These are phyloP conservation scores for Ambrosia artemisiifolia DNA, from an alignment of 129 eudicot species.

Conservation along the genomic window DNA sequence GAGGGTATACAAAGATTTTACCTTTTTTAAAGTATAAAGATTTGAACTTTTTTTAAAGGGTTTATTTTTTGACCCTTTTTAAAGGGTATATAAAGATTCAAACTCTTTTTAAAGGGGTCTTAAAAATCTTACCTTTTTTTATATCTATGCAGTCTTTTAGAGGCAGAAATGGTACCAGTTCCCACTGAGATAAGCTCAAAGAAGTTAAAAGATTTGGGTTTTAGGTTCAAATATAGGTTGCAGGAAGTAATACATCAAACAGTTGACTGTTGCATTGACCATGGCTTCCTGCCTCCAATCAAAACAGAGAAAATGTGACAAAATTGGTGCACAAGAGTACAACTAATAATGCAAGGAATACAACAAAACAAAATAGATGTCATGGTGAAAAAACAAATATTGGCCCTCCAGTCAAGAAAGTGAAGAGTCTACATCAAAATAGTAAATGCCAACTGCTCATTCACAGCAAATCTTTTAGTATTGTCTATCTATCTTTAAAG, in stretches of 20 bases:
- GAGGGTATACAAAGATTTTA: not conserved
- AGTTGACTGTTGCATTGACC: conserved; percentile 31
- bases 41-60: conserved; percentile 6
- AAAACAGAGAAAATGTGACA: conserved; percentile 16
- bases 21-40: not conserved
- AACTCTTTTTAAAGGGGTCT: not conserved
- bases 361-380: conserved; percentile 15
- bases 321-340: conserved; percentile 19
- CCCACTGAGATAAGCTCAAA: conserved; percentile 70
- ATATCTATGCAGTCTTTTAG: conserved; percentile 32
- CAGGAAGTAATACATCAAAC: conserved; percentile 57
- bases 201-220: conserved; percentile 81
- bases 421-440: conserved; percentile 43
- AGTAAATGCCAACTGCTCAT: conserved; percentile 44
- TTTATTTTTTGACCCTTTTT: not conserved
- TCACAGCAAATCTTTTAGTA: conserved; percentile 25
- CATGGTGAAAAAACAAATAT: not conserved
- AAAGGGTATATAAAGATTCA: not conserved
- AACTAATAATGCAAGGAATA: conserved; percentile 18
- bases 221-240: conserved; percentile 51
- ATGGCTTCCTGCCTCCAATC: conserved; percentile 49
- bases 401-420: conserved; percentile 19
- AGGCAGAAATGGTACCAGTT: conserved; percentile 36
- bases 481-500: conserved; percentile 26
- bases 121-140: conserved; percentile 7